A percentile compares a stretch with the other conserved stretches of the same genome.
Evolutionary conservation across 2,329 filamentous ascomycete genomes (phyloP).

Genomic region (Bertia moriformis): DNA sequence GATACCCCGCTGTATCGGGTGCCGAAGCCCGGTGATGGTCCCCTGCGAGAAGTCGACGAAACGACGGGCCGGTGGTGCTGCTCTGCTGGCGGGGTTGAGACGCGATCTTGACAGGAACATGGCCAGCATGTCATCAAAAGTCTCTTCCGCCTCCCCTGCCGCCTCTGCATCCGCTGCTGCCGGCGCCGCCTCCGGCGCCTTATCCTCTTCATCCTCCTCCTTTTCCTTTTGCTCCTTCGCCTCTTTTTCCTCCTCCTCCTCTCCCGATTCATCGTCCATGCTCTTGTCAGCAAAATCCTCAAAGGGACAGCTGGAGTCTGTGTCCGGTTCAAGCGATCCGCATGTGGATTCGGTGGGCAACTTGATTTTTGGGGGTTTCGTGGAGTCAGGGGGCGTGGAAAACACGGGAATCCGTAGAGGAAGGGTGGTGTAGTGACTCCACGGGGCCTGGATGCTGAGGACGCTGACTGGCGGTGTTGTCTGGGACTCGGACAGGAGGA

Average conservation of each 20-base stretch:
- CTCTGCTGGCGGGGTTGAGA: not conserved
- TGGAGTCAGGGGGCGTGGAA: too few relatives aligned
- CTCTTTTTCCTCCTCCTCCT: too few relatives aligned
- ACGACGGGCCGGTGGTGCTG: conserved; percentile 12
- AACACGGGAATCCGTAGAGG: conserved; percentile 38
- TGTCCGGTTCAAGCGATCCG: not conserved
- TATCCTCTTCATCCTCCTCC: too few relatives aligned
- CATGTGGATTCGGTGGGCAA: not conserved
- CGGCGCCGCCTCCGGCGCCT: too few relatives aligned
- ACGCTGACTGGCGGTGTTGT: conserved; percentile 39
- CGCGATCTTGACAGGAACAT: too few relatives aligned
- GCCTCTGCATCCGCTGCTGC: too few relatives aligned
- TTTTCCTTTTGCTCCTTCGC: too few relatives aligned
- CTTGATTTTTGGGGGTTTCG: too few relatives aligned
- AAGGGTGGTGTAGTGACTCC: conserved; percentile 56
- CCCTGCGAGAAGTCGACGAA: conserved; percentile 29
- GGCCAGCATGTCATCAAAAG: too few relatives aligned
- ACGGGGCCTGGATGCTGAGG: conserved; percentile 61
- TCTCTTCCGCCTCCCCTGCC: not conserved
- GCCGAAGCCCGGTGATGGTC: conserved; percentile 36
- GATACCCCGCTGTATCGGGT: conserved; percentile 41
- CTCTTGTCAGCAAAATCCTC: too few relatives aligned
- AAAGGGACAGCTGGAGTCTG: not conserved
- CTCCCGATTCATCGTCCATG: too few relatives aligned
- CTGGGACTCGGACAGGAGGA: conserved; percentile 53